These are phyloP conservation scores for Phytopythium ostracodes DNA, from an alignment of 352 stramenopile species.

Conservation along the genomic window DNA sequence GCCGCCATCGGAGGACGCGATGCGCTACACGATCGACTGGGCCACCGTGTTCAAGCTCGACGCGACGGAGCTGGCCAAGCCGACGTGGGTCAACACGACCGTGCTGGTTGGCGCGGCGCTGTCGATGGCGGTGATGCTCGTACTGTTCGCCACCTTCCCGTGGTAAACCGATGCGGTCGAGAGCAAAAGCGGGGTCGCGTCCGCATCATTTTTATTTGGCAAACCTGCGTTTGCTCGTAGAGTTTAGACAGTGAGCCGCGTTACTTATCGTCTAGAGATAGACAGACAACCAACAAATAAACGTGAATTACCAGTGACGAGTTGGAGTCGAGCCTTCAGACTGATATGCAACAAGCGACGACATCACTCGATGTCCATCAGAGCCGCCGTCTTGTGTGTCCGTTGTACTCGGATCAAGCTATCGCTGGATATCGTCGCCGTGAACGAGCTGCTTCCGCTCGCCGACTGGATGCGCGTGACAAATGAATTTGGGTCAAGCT, in stretches of 20 bases:
- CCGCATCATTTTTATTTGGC: constrained; percentile 2
- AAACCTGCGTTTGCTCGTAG: not conserved
- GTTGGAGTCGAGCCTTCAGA: too few species aligned
- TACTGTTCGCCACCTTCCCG: constrained; percentile 36
- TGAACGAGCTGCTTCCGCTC: not conserved
- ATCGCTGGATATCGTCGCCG: not conserved
- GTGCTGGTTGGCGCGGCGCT: too few species aligned
- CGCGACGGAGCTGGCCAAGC: constrained; percentile 40
- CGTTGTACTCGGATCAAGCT: constrained; percentile 1
- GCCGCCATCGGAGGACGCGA: too few species aligned
- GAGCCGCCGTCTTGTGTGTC: too few species aligned
- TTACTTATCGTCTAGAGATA: not conserved
- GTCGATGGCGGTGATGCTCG: constrained; percentile 24
- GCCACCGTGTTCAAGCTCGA: constrained; percentile 50
- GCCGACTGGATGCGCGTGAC: not conserved
- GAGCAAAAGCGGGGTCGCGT: not conserved
- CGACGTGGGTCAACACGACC: constrained; percentile 34
- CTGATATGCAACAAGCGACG: too few species aligned
- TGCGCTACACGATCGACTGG: constrained; percentile 52
- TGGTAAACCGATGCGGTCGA: not conserved
- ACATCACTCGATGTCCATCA: not conserved
- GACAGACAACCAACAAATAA: constrained; percentile 1
- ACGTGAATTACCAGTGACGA: not conserved
- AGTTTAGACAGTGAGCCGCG: not conserved
- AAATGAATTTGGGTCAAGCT: constrained; percentile 13